Evolutionary conservation across 2,329 filamentous ascomycete genomes (phyloP).

Genomic region (Annulohypoxylon truncatum): DNA sequence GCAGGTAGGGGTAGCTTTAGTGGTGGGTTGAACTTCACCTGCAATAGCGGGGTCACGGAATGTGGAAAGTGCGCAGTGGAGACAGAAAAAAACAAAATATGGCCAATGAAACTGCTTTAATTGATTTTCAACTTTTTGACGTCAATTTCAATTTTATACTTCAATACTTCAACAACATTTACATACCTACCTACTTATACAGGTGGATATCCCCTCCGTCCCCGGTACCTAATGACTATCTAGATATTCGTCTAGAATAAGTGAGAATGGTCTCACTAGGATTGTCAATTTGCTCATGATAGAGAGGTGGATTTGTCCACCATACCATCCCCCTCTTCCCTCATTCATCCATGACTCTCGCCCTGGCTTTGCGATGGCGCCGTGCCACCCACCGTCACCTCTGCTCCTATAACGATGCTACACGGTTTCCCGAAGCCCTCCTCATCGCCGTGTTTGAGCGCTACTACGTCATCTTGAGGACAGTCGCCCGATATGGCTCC

Average conservation of each 20-base stretch:
- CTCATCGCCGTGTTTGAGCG: constrained; percentile 63
- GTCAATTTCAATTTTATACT: constrained; percentile 16
- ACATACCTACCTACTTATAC: not conserved
- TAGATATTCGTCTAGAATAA: not conserved
- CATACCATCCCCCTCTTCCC: constrained; percentile 2
- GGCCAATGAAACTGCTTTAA: constrained; percentile 22
- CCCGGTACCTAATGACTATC: too few relatives aligned
- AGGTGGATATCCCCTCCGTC: not conserved
- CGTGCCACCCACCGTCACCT: constrained; percentile 60
- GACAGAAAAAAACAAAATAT: not conserved
- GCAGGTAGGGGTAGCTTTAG: not conserved
- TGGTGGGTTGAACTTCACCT: constrained; percentile 43
- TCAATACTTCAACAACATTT: not conserved
- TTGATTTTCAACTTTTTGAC: constrained; percentile 28
- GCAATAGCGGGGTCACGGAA: constrained; percentile 16
- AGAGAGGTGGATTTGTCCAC: constrained; percentile 14
- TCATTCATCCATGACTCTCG: constrained; percentile 57
- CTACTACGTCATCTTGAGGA: constrained; percentile 52
- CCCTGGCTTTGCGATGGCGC: constrained; percentile 60
- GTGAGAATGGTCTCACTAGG: constrained; percentile 22
- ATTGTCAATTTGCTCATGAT: constrained; percentile 14
- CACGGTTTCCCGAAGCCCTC: constrained; percentile 71
- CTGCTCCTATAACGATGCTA: constrained; percentile 54
- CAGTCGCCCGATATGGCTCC: constrained; percentile 45
- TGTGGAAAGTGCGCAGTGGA: not conserved